Base-by-base conservation (phyloP, 2,329 filamentous ascomycete genomes). In the Sphaerostilbella broomeana region DNA sequence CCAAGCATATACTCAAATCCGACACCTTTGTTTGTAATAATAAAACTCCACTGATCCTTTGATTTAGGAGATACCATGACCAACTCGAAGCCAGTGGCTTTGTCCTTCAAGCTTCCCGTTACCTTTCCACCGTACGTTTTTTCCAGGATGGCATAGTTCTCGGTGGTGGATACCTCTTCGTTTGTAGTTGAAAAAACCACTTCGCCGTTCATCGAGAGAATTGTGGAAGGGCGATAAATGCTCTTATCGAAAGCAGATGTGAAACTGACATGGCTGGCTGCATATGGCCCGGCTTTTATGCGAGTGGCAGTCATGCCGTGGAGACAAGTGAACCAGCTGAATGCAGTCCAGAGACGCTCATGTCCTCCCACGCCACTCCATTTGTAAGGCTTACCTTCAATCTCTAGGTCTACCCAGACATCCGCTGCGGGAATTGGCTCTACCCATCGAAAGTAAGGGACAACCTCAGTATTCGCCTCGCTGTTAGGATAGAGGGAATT, bases 311-410 rank as follows among this genome's bases (percentile, higher is more conserved):
- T 30, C 28, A 30, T 30, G 6, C 11, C 10, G 28, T 30, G 28
- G 18, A 30, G 28, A 16, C 28, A 30, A 17, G 28, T 30, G 28
- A 30, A 30, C 28, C 28, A 30, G 28, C 28, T 49, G 29, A 51
- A 51, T 4, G 47, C 50, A 4, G 32, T 42, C 51, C 51, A 54
- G 12, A 54, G 37, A 9, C 51, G 45, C 37, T 49, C 50, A 26
- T 50, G 48, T 10, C 51, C 51, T 10, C 50, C 51, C 4, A 49
- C 27, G 11, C 51, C 50, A 9, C 26, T 40, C 45, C 47, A 51
- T 12, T 38, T 21, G 13, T 44, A 21, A 8, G 20, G 21, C 26
- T 47, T 42, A 3, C 42, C 43, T 17, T 46, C 38, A 22, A 52
- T 32, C 10, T 29, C 28, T 16, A 42, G 33, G 27, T 52, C 47